Conservation (phyloP, 768 basidiomycete genomes). For the Pleurotus cornucopiae region DNA sequence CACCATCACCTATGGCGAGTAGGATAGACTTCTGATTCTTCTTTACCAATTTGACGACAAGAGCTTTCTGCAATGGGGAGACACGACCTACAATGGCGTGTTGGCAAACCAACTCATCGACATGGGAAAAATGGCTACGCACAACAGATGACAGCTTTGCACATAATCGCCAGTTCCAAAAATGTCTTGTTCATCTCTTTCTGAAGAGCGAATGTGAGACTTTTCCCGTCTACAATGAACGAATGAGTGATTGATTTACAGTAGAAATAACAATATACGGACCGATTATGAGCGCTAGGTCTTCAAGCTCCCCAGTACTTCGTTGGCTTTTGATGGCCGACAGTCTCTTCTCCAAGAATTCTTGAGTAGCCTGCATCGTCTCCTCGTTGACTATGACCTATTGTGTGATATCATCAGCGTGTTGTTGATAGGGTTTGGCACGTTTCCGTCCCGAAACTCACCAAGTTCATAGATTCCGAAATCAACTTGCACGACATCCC, state of each 20-base stretch:
- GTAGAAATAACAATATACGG: constrained; percentile 13
- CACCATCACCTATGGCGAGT: constrained; percentile 97
- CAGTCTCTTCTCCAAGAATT: constrained; percentile 84
- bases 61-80: constrained; percentile 94
- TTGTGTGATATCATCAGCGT: too few species aligned
- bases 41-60: constrained; percentile 98
- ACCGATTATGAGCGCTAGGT: constrained; percentile 94
- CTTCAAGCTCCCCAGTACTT: constrained; percentile 88
- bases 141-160: constrained; percentile 99
- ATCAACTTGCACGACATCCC: constrained; percentile 97
- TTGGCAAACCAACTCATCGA: constrained; percentile 6
- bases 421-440: too few species aligned
- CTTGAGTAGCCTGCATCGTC: constrained; percentile 72
- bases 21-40: constrained; percentile 90
- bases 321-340: constrained; percentile 92
- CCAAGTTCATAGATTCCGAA: constrained; percentile 97
- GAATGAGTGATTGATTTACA: constrained; percentile 7
- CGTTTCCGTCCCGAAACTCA: constrained; percentile 25
- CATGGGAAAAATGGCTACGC: constrained; percentile 23
- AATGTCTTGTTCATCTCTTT: constrained; percentile 88
- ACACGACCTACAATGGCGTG: constrained; percentile 67
- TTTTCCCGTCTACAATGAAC: constrained; percentile 78
- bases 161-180: constrained; percentile 94
- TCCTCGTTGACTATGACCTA: constrained; percentile 96
- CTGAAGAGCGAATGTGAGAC: constrained; percentile 86